Conservation (phyloP, 148 eudicot genomes). For the Nyssa sinensis region DNA sequence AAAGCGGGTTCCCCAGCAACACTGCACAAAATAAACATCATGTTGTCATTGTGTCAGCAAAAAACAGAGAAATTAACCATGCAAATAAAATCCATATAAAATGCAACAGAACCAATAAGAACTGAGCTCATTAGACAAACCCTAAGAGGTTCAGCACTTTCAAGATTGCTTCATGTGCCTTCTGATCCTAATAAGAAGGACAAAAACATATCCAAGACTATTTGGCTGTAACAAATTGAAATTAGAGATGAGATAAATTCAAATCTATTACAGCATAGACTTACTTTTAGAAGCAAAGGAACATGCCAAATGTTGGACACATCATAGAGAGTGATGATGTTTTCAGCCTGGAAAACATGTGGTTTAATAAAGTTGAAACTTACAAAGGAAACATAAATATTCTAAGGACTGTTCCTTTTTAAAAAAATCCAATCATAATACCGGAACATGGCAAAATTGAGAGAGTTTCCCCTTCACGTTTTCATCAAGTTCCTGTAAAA, state of each 20-base stretch:
- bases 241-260: neutral
- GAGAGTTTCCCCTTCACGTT: conserved; percentile 81
- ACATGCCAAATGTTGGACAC: conserved; percentile 98
- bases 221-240: conserved; percentile 4
- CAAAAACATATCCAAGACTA: conserved; percentile 1
- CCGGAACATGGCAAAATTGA: conserved; percentile 95
- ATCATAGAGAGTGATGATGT: conserved; percentile 76
- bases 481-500: conserved; percentile 72
- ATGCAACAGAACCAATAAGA: conserved; percentile 5
- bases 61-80: neutral
- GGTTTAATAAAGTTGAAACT: conserved; percentile 5
- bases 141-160: conserved; percentile 73
- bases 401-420: no score
- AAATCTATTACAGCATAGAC: conserved; percentile 17
- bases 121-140: conserved; percentile 39
- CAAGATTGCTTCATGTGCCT: conserved; percentile 89
- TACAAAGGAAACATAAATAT: neutral
- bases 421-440: conserved; percentile 20
- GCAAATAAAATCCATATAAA: neutral
- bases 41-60: neutral
- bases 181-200: conserved; percentile 62
- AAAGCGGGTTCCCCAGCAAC: conserved; percentile 57
- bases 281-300: conserved; percentile 86
- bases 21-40: conserved; percentile 31
- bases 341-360: conserved; percentile 46